Percentiles rank a stretch among this genome's conserved stretches.
Conservation (phyloP, 1,284 basidiomycete species). For the Ceraceosorus bombacis region DNA sequence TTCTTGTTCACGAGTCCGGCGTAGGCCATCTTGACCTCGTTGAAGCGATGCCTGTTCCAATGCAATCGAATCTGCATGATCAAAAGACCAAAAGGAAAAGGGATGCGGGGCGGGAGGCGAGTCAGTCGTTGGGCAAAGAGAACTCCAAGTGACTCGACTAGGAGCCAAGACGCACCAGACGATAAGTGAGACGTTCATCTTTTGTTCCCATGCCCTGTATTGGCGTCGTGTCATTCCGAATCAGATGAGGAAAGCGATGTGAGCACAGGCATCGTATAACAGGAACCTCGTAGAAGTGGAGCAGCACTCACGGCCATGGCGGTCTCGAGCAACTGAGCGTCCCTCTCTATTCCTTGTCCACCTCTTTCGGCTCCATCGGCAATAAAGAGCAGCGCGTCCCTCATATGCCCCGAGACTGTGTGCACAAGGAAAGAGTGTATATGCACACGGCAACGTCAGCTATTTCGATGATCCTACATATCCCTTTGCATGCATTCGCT, state of each 20-base stretch:
- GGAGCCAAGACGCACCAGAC: slow-evolving; percentile 17
- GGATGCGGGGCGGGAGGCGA: too few relatives aligned
- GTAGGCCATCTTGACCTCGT: slow-evolving; percentile 43
- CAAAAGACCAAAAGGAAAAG: too few relatives aligned
- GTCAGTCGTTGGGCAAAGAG: too few relatives aligned
- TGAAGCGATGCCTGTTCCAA: slow-evolving; percentile 42
- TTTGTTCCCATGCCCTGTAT: slow-evolving; percentile 36
- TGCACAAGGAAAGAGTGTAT: too few relatives aligned
- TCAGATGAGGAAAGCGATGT: too few relatives aligned
- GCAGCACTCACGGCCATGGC: slow-evolving; percentile 28
- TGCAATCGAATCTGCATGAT: slow-evolving; percentile 19
- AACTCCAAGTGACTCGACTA: background rate
- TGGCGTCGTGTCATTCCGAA: too few relatives aligned
- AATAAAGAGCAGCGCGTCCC: slow-evolving; percentile 39
- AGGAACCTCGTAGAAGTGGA: too few relatives aligned
- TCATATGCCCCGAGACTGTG: slow-evolving; percentile 43
- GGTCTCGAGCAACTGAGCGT: slow-evolving; percentile 41
- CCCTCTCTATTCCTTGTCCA: slow-evolving; percentile 30
- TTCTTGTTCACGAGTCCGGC: slow-evolving; percentile 36
- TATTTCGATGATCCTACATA: slow-evolving; percentile 37
- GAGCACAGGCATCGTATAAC: too few relatives aligned
- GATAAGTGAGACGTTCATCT: slow-evolving; percentile 30
- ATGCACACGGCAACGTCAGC: background rate
- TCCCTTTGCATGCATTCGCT: slow-evolving; percentile 12
- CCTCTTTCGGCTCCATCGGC: slow-evolving; percentile 39